Conservation (phyloP, 176 grass and related monocot species). For the Oryza nivara region DNA sequence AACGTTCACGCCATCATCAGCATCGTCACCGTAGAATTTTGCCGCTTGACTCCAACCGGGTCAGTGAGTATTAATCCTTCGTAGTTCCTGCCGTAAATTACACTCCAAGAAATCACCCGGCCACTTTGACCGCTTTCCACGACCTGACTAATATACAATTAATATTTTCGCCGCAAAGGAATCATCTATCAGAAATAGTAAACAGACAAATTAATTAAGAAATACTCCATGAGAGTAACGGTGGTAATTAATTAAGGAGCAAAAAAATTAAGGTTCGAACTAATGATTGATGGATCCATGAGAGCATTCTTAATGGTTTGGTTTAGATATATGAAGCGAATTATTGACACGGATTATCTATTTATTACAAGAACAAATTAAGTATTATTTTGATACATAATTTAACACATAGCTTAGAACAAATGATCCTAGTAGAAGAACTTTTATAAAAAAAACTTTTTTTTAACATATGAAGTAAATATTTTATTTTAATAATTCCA, state of each 20-base stretch:
- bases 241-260: background rate
- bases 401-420: too few species aligned
- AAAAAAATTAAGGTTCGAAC: too few species aligned
- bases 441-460: too few species aligned
- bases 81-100: conserved; percentile 1
- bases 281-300: too few species aligned
- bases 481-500: too few species aligned
- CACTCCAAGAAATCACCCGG: background rate
- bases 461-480: too few species aligned
- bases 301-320: too few species aligned
- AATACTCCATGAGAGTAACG: background rate
- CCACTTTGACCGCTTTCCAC: background rate
- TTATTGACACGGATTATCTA: too few species aligned
- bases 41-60: background rate
- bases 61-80: background rate
- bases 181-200: background rate
- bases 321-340: too few species aligned
- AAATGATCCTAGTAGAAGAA: too few species aligned
- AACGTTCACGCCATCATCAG: background rate
- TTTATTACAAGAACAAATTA: too few species aligned
- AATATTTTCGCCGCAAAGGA: background rate
- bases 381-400: too few species aligned
- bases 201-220: background rate
- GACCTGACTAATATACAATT: background rate
- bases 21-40: background rate